Percentiles rank a stretch among this genome's conserved stretches.
phyloP scores from a whole-genome alignment of 768 basidiomycete species.

The Gloeostereum incarnatum region DNA sequence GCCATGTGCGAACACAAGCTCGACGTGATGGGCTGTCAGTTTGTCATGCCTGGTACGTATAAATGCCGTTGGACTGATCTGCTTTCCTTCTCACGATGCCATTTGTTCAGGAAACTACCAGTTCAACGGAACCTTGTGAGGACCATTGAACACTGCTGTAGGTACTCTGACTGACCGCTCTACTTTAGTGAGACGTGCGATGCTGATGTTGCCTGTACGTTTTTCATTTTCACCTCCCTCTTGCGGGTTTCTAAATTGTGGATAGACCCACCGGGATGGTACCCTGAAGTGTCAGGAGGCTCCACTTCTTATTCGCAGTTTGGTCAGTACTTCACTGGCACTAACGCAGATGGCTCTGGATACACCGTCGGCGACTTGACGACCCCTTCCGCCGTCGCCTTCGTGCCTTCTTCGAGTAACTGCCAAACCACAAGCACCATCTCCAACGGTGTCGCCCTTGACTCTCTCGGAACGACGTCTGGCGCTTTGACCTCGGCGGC shows the following conservation, averaged over 20 bases:
- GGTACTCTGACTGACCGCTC: not conserved
- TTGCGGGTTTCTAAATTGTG: not conserved
- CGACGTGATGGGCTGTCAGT: constrained; percentile 34
- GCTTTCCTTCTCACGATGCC: not conserved
- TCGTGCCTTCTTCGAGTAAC: constrained; percentile 28
- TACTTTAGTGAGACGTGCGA: constrained; percentile 28
- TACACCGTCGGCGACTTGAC: constrained; percentile 28
- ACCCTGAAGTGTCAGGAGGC: constrained; percentile 28
- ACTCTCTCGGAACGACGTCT: constrained; percentile 15
- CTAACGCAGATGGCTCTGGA: constrained; percentile 17
- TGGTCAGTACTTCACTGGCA: constrained; percentile 32
- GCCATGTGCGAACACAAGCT: constrained; percentile 38
- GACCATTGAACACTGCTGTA: not conserved
- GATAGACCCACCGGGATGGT: constrained; percentile 35
- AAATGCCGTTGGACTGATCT: too few relatives aligned
- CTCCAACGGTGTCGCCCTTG: constrained; percentile 26
- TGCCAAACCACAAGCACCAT: constrained; percentile 27
- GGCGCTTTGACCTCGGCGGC: constrained; percentile 3
- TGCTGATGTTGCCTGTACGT: constrained; percentile 31
- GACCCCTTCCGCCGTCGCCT: constrained; percentile 25
- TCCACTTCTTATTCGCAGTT: constrained; percentile 31
- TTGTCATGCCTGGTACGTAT: constrained; percentile 28
- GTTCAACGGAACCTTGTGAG: constrained; percentile 31
- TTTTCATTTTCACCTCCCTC: not conserved
- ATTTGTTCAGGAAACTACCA: constrained; percentile 26